These are phyloP conservation scores for Schizothecium vesticola DNA, from an alignment of 495 filamentous ascomycete species.

Conservation along the genomic window DNA sequence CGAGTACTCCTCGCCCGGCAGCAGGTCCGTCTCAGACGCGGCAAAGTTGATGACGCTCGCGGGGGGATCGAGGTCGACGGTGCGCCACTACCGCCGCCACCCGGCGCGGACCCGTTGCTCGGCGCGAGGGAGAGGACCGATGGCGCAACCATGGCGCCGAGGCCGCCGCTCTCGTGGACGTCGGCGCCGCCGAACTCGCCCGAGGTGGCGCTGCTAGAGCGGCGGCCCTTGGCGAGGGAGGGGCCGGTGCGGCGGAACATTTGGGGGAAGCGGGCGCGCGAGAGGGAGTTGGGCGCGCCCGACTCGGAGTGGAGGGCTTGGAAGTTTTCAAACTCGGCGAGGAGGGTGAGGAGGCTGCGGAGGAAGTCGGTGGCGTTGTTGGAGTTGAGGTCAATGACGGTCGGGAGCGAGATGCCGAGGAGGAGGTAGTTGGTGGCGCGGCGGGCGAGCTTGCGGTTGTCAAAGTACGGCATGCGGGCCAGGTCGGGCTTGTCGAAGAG, in stretches of 20 bases:
- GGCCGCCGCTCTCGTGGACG: neutral
- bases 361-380: conserved; percentile 77
- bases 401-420: conserved; percentile 84
- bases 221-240: conserved; percentile 53
- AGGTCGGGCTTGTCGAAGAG: conserved; percentile 83
- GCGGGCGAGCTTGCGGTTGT: conserved; percentile 71
- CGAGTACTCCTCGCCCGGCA: conserved; percentile 75
- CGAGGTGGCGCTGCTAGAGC: conserved; percentile 53
- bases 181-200: conserved; percentile 37
- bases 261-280: conserved; percentile 70
- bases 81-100: neutral
- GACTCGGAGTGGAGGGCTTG: conserved; percentile 77
- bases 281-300: conserved; percentile 65
- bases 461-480: conserved; percentile 76
- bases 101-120: neutral
- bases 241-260: conserved; percentile 71
- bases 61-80: conserved; percentile 1
- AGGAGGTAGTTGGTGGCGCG: conserved; percentile 89
- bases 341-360: conserved; percentile 75
- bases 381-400: conserved; percentile 79
- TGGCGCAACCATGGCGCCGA: neutral
- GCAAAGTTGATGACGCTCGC: conserved; percentile 43
- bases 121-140: neutral
- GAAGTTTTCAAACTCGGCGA: conserved; percentile 89
- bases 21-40: conserved; percentile 42